phyloP scores from a whole-genome alignment of 1,284 basidiomycete genomes.

The Malassezia yamatoensis region DNA sequence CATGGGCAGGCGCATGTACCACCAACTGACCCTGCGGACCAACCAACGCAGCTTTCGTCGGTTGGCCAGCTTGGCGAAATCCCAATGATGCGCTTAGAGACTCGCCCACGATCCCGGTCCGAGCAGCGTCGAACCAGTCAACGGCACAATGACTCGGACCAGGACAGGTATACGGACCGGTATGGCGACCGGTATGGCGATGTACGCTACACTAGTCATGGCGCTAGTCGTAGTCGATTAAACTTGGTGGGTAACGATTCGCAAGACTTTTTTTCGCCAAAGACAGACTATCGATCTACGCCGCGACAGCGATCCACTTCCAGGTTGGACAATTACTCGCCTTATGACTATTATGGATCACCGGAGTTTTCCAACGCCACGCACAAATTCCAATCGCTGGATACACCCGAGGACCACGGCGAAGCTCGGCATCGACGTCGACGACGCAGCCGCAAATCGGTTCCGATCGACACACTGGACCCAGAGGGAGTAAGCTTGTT shows the following conservation, averaged over 20 bases:
- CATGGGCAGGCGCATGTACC: slow-evolving; percentile 3
- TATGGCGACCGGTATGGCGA: neutral
- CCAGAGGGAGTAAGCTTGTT: slow-evolving; percentile 10
- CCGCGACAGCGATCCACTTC: neutral
- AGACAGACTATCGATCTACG: neutral
- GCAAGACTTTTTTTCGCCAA: neutral
- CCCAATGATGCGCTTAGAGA: neutral
- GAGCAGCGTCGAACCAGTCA: neutral
- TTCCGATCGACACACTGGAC: slow-evolving; percentile 10
- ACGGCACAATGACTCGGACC: neutral
- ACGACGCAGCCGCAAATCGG: slow-evolving; percentile 1
- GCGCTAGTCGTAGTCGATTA: neutral
- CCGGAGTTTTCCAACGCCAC: slow-evolving; percentile 1
- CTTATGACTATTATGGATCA: neutral
- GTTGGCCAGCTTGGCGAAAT: neutral
- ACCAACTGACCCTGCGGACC: neutral
- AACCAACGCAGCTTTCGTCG: neutral
- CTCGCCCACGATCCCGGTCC: neutral
- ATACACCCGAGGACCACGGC: neutral
- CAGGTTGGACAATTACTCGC: neutral
- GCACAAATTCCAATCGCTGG: neutral
- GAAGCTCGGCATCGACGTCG: neutral
- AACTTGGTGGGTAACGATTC: neutral
- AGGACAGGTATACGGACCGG: neutral
- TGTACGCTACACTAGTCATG: neutral